Evolutionary conservation across 2,329 filamentous ascomycete genomes (phyloP), one percentile per base, ranked within the genome.

Genomic region (Fusarium phyllophilum): DNA sequence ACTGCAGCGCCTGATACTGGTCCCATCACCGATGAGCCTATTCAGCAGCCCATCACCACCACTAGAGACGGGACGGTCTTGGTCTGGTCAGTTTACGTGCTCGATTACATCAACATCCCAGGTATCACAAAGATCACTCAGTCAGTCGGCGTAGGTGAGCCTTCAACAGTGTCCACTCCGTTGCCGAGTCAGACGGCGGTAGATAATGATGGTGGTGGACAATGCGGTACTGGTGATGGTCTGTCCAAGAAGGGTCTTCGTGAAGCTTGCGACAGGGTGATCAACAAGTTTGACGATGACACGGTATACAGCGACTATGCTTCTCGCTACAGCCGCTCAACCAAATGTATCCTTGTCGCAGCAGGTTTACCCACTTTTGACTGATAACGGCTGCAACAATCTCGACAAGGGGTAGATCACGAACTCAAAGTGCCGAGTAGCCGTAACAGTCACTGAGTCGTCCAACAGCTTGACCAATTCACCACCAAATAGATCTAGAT

Each of bases 211-310:
- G 70, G 68, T 14, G 20, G 22, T 13, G 59, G 68, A 4, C 58
- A 72, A 33, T 72, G 63, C 24, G 42, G 67, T 4, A 72, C 62
- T 3, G 29, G 36, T 5, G 67, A 70, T 29, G 24, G 36, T 4
- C n/a, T 66, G 4, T 72, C 69, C 2, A 66, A 62, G 36, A 45
- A 41, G 5, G 69, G 57, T 5, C 46, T 72, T 2, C 33, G 46
- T 12, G 45, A 60, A 0, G 67, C 67, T 29, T 72, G 67, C 11
- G 57, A 70, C 17, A 49, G 56, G 7, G 66, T 67, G 4, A 67
- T 70, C 12, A 17, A 29, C 5, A 15, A 39, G 3, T 70, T 60
- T 29, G 62, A 59, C 0, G 61, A 46, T 20, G 38, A 62, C 12
- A 42, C 29, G 1, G 13, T 63, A 4, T 70, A 67, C 15, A 67